Conservation (phyloP, 345 rosid species). For the Gossypium herbaceum region DNA sequence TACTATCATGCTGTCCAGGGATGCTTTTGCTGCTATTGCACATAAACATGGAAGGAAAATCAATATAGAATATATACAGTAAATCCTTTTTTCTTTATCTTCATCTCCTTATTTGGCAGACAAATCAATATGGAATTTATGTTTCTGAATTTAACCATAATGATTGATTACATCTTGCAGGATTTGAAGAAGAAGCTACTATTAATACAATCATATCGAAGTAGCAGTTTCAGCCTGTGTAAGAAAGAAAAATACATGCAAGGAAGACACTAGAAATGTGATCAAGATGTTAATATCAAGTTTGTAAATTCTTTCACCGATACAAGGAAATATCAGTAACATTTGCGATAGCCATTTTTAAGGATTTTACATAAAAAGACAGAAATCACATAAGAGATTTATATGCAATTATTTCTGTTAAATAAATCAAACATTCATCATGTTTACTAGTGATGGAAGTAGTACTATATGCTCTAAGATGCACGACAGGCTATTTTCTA, state of each 20-base stretch:
- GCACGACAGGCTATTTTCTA: neutral
- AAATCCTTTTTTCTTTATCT: neutral
- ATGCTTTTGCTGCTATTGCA: constrained; percentile 28
- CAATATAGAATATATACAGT: constrained; percentile 37
- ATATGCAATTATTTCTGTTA: neutral
- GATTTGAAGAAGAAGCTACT: neutral
- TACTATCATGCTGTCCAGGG: constrained; percentile 24
- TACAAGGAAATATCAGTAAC: neutral
- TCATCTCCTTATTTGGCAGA: neutral
- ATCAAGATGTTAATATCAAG: neutral
- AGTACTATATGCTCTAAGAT: neutral
- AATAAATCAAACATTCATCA: neutral
- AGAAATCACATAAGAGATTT: neutral
- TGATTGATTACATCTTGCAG: constrained; percentile 6
- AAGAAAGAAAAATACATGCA: neutral
- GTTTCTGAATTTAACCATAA: constrained; percentile 7
- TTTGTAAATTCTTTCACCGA: neutral
- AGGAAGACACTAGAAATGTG: neutral
- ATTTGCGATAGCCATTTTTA: neutral
- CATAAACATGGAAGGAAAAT: constrained; percentile 20
- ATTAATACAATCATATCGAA: neutral
- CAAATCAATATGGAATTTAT: neutral
- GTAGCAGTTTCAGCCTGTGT: neutral
- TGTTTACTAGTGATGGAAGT: neutral
- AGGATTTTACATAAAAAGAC: neutral